These are phyloP conservation scores for Alternaria novae-zelandiae DNA, from an alignment of 2,329 filamentous ascomycete species.

Conservation along the genomic window DNA sequence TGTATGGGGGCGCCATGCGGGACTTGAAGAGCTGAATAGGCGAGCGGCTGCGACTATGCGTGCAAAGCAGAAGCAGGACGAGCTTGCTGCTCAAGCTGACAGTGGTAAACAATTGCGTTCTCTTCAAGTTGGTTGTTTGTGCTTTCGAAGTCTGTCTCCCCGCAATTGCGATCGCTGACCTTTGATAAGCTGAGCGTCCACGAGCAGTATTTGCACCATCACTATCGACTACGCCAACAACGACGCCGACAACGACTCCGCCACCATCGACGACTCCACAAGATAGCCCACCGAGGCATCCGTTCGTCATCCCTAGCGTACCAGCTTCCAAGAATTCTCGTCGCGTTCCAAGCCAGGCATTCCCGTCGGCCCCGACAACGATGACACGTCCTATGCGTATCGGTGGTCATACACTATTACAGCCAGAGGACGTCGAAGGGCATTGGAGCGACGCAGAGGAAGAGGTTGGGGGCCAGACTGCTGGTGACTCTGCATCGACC, in stretches of 20 bases:
- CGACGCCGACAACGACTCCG: background rate
- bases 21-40: background rate
- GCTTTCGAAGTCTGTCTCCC: background rate
- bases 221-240: background rate
- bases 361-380: background rate
- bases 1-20: background rate
- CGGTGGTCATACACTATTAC: background rate
- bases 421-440: background rate
- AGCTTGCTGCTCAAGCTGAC: background rate
- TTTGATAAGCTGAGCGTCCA: background rate
- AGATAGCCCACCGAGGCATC: background rate
- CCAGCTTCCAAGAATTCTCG: background rate
- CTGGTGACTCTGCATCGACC: background rate
- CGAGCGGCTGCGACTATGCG: background rate
- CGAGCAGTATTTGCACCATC: background rate
- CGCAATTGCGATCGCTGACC: background rate
- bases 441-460: background rate
- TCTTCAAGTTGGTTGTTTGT: background rate
- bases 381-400: background rate
- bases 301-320: background rate
- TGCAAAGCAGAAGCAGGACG: background rate
- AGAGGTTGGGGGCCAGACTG: background rate
- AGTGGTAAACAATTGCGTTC: background rate
- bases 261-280: background rate
- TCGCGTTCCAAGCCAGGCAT: background rate